These are phyloP conservation scores for Lentinula novae-zelandiae DNA, from an alignment of 1,284 basidiomycete genomes.

Conservation along the genomic window DNA sequence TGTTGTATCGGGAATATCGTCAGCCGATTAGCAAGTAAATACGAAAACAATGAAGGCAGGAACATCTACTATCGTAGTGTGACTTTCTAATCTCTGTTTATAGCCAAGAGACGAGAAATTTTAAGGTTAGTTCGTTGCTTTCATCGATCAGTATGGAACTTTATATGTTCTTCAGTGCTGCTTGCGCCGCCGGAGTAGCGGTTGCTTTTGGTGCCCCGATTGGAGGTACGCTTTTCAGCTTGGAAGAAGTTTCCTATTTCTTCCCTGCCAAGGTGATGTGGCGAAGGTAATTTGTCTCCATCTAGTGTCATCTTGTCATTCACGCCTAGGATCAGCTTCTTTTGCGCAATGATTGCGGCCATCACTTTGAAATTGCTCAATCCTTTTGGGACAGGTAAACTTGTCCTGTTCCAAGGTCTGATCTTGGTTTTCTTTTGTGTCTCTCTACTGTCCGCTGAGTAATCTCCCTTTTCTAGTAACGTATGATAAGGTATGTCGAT, in stretches of 20 bases:
- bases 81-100: constrained; percentile 7
- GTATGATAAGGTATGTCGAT: constrained; percentile 66
- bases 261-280: constrained; percentile 96
- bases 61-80: background rate
- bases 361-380: constrained; percentile 87
- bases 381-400: constrained; percentile 85
- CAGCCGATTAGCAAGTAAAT: constrained; percentile 83
- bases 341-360: constrained; percentile 93
- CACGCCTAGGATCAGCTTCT: constrained; percentile 57
- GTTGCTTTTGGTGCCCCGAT: constrained; percentile 92
- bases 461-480: constrained; percentile 46
- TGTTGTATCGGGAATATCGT: constrained; percentile 95
- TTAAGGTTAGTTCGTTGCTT: constrained; percentile 39
- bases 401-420: constrained; percentile 71
- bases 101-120: constrained; percentile 88
- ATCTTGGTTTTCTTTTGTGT: background rate
- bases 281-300: constrained; percentile 58
- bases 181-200: constrained; percentile 90
- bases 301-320: background rate
- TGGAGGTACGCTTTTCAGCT: constrained; percentile 88
- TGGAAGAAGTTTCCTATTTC: constrained; percentile 94
- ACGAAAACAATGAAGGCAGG: constrained; percentile 89
- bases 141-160: background rate
- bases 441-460: background rate
- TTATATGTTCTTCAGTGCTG: constrained; percentile 47